These are phyloP conservation scores for Eutypa lata DNA, from an alignment of 2,329 filamentous ascomycete species.

Conservation along the genomic window DNA sequence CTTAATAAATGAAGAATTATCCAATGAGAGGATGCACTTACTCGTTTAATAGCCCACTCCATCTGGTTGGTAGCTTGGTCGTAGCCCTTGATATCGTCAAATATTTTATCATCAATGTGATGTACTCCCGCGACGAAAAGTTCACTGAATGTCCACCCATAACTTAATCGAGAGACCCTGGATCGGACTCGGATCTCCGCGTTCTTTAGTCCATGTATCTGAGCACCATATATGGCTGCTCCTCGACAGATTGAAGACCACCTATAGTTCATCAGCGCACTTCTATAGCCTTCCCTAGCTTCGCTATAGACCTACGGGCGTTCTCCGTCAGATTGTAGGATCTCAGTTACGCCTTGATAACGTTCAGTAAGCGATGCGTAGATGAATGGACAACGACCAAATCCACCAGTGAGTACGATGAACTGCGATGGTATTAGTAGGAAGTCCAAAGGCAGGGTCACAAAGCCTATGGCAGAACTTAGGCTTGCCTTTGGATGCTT, in stretches of 20 bases:
- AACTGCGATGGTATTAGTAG: not conserved
- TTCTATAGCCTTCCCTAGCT: not conserved
- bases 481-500: conserved; percentile 23
- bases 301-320: not conserved
- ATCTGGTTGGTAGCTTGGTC: not conserved
- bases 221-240: not conserved
- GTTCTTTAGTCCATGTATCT: not conserved
- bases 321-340: not conserved
- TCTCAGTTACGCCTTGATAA: not conserved
- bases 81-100: not conserved
- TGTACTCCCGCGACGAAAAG: not conserved
- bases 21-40: not conserved
- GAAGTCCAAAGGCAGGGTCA: not conserved
- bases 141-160: not conserved
- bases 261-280: not conserved
- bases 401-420: not conserved
- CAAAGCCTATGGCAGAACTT: too few species aligned
- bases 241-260: not conserved
- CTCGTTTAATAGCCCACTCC: not conserved
- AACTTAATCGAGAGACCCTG: not conserved
- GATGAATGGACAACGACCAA: not conserved
- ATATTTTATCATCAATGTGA: not conserved
- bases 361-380: not conserved
- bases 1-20: too few species aligned
- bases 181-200: not conserved